Conservation (phyloP, 179 eudicot species). For the Amaranthus tricolor region DNA sequence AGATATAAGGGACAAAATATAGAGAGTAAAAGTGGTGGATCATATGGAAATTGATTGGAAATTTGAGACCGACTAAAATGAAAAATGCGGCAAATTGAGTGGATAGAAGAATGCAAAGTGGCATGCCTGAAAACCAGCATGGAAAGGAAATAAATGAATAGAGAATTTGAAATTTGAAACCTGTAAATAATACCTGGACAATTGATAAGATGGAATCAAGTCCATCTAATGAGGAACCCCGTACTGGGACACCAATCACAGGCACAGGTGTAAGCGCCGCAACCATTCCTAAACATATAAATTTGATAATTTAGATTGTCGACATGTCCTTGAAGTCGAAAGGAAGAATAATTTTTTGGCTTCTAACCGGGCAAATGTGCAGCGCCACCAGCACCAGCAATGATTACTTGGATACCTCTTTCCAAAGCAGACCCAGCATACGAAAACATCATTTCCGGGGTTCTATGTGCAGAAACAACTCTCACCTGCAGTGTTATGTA, state of each 20-base stretch:
- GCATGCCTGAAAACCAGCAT: not conserved
- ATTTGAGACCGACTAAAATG: no score
- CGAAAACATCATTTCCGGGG: conserved; percentile 85
- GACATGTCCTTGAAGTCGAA: not conserved
- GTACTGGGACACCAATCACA: conserved; percentile 92
- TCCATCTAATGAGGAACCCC: conserved; percentile 81
- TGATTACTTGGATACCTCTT: conserved; percentile 80
- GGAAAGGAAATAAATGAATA: no score
- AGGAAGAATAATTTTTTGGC: conserved; percentile 7
- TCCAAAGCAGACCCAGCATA: conserved; percentile 72
- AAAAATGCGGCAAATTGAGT: no score
- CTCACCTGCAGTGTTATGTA: conserved; percentile 54
- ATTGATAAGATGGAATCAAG: conserved; percentile 90
- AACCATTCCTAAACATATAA: conserved; percentile 65
- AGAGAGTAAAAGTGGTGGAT: no score
- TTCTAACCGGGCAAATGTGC: conserved; percentile 93
- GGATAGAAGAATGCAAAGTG: no score
- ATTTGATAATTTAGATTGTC: not conserved
- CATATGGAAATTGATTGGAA: no score
- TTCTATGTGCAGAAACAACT: conserved; percentile 91
- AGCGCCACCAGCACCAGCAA: conserved; percentile 99
- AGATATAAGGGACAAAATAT: no score
- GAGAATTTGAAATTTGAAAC: not conserved
- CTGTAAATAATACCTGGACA: conserved; percentile 60
- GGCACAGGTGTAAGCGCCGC: conserved; percentile 95